Evolutionary conservation across 768 basidiomycete species (phyloP).

Genomic region (Hortiboletus flavorubellus): DNA sequence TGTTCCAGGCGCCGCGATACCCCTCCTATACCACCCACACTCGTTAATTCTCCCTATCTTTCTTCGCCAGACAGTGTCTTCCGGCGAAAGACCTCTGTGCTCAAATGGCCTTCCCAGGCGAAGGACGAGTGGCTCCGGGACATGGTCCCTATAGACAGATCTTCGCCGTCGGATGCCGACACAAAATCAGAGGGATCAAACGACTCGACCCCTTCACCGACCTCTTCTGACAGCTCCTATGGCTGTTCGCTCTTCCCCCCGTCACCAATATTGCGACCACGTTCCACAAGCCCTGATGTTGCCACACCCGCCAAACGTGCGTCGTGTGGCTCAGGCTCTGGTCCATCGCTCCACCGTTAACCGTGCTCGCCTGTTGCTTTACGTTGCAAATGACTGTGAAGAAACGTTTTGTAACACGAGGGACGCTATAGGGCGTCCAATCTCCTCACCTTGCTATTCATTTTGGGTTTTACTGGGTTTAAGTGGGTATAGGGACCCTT

Average conservation of each 20-base stretch:
- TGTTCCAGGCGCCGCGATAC: conserved; percentile 28
- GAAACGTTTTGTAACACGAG: conserved; percentile 27
- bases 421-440: conserved; percentile 3
- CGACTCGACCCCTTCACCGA: conserved; percentile 16
- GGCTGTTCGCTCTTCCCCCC: conserved; percentile 11
- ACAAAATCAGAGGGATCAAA: conserved; percentile 14
- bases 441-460: conserved; percentile 9
- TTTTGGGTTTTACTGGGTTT: conserved; percentile 19
- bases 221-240: conserved; percentile 22
- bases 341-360: conserved; percentile 16
- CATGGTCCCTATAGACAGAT: conserved; percentile 44
- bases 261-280: conserved; percentile 23
- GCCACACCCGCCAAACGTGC: conserved; percentile 3
- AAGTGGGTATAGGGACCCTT: conserved; percentile 6
- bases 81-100: conserved; percentile 33
- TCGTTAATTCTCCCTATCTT: conserved; percentile 53
- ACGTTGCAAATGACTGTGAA: conserved; percentile 18
- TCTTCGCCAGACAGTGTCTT: conserved; percentile 50
- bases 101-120: conserved; percentile 42
- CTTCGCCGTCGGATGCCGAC: conserved; percentile 9
- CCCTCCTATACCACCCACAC: conserved; percentile 57
- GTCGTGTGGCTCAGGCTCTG: conserved; percentile 8
- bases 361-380: conserved; percentile 15
- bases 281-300: conserved; percentile 17
- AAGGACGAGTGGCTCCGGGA: conserved; percentile 64